Conservation (phyloP, 108 stramenopile genomes). For the Aureococcus anophagefferens region DNA sequence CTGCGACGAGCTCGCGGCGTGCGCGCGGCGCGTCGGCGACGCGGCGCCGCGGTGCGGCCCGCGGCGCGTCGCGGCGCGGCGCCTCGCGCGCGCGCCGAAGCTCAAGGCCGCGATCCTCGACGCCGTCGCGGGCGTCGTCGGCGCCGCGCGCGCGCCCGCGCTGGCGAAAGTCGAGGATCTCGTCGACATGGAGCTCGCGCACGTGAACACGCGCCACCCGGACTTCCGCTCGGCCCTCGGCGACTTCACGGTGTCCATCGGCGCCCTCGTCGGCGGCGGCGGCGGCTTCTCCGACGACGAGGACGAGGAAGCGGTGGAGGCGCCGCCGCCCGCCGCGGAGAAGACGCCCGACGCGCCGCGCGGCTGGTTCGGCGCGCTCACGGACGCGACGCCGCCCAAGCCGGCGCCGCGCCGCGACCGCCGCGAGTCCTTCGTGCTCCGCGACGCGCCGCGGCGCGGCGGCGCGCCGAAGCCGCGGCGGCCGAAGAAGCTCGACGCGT, state of each 20-base stretch:
- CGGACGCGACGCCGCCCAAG: not conserved
- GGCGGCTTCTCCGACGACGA: too few relatives aligned
- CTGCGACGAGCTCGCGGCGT: constrained; percentile 85
- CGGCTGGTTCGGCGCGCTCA: not conserved
- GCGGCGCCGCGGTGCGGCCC: too few relatives aligned
- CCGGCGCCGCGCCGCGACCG: not conserved
- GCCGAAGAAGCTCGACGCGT: constrained; percentile 16
- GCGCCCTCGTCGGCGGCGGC: too few relatives aligned
- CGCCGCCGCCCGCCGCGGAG: too few relatives aligned
- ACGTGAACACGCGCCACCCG: constrained; percentile 96
- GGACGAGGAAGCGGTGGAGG: too few relatives aligned
- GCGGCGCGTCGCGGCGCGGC: not conserved
- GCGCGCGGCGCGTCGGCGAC: constrained; percentile 60
- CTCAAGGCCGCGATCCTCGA: constrained; percentile 84
- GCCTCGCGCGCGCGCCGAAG: constrained; percentile 69
- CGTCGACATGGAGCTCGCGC: constrained; percentile 86
- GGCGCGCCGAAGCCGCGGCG: too few relatives aligned
- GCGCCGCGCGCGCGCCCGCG: constrained; percentile 63
- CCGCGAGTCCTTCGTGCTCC: not conserved
- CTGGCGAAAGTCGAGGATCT: constrained; percentile 89
- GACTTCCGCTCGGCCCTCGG: constrained; percentile 50
- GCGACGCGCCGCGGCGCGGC: too few relatives aligned
- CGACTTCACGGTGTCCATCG: too few relatives aligned
- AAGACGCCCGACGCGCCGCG: not conserved
- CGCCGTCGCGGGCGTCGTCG: constrained; percentile 57